Conservation (phyloP, 2,329 filamentous ascomycete species). For the Phyllosticta citriasiana region DNA sequence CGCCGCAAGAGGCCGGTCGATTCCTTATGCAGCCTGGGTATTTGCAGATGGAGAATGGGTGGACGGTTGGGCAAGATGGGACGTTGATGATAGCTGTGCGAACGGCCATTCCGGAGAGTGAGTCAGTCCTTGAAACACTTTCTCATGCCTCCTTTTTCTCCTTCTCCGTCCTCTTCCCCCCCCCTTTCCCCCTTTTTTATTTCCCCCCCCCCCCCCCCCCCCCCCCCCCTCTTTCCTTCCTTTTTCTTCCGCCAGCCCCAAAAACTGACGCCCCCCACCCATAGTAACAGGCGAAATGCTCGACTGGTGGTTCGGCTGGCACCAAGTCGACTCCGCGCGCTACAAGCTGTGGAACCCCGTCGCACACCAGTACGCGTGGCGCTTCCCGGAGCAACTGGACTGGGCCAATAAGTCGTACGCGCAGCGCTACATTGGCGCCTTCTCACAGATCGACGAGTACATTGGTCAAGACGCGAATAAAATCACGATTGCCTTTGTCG, state of each 20-base stretch:
- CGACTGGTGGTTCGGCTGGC: conserved; percentile 7
- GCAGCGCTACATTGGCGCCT: background rate
- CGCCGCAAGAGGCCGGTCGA: background rate
- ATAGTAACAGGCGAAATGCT: background rate
- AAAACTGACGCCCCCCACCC: background rate
- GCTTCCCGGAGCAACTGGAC: background rate
- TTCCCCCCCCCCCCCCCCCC: too few relatives aligned
- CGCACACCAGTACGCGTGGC: conserved; percentile 5
- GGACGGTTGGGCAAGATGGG: background rate
- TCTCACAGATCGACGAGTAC: conserved; percentile 4
- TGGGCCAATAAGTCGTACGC: background rate
- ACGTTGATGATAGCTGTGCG: background rate
- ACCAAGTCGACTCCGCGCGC: background rate
- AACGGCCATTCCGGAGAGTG: background rate
- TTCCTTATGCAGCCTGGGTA: background rate
- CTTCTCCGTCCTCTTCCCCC: background rate
- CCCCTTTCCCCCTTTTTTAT: too few relatives aligned
- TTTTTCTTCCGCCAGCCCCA: background rate
- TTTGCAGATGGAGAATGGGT: conserved; percentile 3
- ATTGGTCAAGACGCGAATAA: background rate
- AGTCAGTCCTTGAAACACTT: background rate
- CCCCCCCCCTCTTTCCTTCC: background rate
- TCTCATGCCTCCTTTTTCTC: background rate
- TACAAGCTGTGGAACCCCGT: conserved; percentile 5
- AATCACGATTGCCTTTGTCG: conserved; percentile 1